Evolutionary conservation across 441 rosid species (phyloP), one percentile per base, ranked within the genome.

Genomic region (Flueggea neowawraea): DNA sequence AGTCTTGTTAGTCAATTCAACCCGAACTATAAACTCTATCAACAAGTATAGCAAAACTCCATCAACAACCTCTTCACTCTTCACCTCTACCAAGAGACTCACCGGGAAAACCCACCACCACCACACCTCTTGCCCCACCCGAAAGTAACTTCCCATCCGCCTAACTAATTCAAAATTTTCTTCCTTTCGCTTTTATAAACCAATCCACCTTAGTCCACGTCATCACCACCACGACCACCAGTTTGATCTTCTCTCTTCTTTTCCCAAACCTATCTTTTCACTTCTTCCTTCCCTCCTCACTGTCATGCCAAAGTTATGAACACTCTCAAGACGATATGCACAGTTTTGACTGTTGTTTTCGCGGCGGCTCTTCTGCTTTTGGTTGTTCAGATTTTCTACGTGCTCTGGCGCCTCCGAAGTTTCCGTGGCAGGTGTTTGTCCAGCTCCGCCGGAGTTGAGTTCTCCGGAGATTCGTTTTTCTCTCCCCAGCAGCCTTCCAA

Each of bases 261-360:
- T 28, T 15, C 31, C 6, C 51, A 36, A 6, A 43, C 10, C 15
- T 0, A n/a, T 15, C 10, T 6, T 6, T 52, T 4, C 17, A 14
- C n/a, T 16, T 14, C 32, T 28, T 15, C 54, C 7, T 57, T 33
- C 13, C 4, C 44, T 52, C 28, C 28, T 15, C 22, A 11, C 16
- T 52, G n/a, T 16, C 28, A 16, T 22, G 28, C 28, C 28, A 22
- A 22, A 22, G 62, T 69, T 41, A 80, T 84, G 90, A 67, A 60
- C 50, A 57, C 76, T 32, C 50, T 75, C 17, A 67, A 69, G 60
- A 75, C 63, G 76, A 70, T 78, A 16, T 80, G 65, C 43, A 51
- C 74, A 6, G 66, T 62, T 5, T 83, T 91, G 57, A 67, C 75
- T 4, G 75, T 33, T 0, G 58, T 87, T 57, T 85, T 89, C 73